Evolutionary conservation across 352 stramenopile genomes (phyloP), one percentile per base, ranked within the genome.

Genomic region (Aphanomyces euteiches): DNA sequence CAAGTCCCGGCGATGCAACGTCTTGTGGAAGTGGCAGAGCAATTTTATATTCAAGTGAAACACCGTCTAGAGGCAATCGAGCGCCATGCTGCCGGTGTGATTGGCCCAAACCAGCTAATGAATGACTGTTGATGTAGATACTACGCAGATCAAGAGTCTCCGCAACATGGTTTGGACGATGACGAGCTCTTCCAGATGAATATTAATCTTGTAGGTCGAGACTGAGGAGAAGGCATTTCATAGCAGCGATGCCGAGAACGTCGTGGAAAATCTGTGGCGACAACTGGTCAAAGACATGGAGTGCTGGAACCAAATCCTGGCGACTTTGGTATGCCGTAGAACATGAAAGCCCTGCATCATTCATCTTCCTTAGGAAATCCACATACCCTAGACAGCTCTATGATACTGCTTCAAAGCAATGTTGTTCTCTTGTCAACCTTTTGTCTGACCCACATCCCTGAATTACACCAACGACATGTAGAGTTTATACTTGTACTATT

Each of bases 281-380:
- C 78, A 88, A 56, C 76, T 94, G 5, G 83, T 94, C 28, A 90
- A 90, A 78, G 89, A 81, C 75, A 94, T 94, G 85, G 87, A 94
- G 73, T 67, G 81, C 15, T 94, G 87, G 87, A 92, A 90, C 73
- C 84, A 86, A 73, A 92, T 94, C 66, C 75, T 94, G 48, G 84
- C 89, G 75, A 92, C 89, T 64, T 71, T 94, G 74, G 86, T 91
- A 72, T 53, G 69, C 0, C 28, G 28, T 28, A 28, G 28, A 28
- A 28, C 2, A 28, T 28, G 28, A 28, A 28, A 28, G 28, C 28
- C 28, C 28, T 28, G 1, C 28, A 28, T 28, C 28, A 28, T 28
- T 28, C 28, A 2, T 28, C 28, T 28, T 28, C 28, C 28, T 28
- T 28, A 63, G 56, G 56, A 63, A 45, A 45, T 43, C 28, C 40